Evolutionary conservation across 768 basidiomycete genomes (phyloP).

Genomic region (Antrodiella citrinella): DNA sequence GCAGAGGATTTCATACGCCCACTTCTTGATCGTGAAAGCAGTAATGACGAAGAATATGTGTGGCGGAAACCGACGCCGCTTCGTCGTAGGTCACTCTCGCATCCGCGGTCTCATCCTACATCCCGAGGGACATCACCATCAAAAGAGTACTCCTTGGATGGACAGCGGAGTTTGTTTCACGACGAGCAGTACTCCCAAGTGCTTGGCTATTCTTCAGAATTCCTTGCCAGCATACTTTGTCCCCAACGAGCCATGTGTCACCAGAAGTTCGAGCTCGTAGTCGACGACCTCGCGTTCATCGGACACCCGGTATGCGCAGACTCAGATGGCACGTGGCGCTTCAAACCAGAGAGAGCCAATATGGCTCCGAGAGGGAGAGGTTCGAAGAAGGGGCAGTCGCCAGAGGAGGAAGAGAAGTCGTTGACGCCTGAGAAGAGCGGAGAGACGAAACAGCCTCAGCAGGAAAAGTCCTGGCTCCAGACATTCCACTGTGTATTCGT

Average conservation of each 20-base stretch:
- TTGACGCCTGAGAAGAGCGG: conserved; percentile 28
- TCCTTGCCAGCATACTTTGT: conserved; percentile 74
- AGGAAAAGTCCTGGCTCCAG: conserved; percentile 45
- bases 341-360: conserved; percentile 55
- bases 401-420: conserved; percentile 18
- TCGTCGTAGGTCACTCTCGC: conserved; percentile 45
- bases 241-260: conserved; percentile 79
- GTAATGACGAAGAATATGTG: conserved; percentile 40
- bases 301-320: conserved; percentile 91
- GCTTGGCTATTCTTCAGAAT: conserved; percentile 76
- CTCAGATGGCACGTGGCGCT: conserved; percentile 64
- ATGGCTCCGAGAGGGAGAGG: conserved; percentile 47
- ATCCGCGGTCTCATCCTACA: conserved; percentile 34
- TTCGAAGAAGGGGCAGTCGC: conserved; percentile 33
- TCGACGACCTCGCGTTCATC: conserved; percentile 88
- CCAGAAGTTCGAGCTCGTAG: conserved; percentile 87
- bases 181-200: conserved; percentile 54
- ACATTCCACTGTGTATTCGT: conserved; percentile 85
- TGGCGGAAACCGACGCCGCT: conserved; percentile 51
- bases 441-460: conserved; percentile 3
- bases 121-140: conserved; percentile 47
- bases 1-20: conserved; percentile 16
- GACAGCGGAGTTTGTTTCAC: conserved; percentile 16
- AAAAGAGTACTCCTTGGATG: conserved; percentile 22
- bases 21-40: conserved; percentile 4